Base-by-base conservation (phyloP, 352 stramenopile genomes). In the Phytophthora niederhauseri region DNA sequence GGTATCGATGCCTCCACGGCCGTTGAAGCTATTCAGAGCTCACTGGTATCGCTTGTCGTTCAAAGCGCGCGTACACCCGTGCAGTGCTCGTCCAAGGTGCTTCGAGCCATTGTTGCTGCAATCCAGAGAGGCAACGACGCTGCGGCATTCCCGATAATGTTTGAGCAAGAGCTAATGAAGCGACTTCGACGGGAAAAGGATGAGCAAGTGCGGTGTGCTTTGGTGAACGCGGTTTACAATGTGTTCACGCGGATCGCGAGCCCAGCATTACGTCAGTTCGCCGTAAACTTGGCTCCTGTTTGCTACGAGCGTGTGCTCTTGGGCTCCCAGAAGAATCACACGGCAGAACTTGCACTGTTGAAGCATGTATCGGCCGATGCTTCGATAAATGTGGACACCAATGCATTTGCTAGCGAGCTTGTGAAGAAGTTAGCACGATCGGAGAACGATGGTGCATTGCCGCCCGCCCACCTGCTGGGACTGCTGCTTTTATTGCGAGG, bases 401-500 rank as follows among this genome's bases (percentile, higher is more conserved):
- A 51, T 36, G 24, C 34, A 0, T 50, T 59, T 34, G 28, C 61
- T 52, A 45, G 63, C 15, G 43, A 34, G n/a, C 54, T 75, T 11
- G 53, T 85, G 46, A 60, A 64, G 34, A 79, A 72, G 28, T 52
- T 89, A 4, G 60, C 46, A 7, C 73, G 59, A 20, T 57, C 48
- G 11, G 43, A 75, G 28, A 34, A 45, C 19, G 55, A 77, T 20
- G 77, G 75, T 7, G 51, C 19, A 15, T 48, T 86, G 24, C 61
- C 80, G 24, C 69, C 77, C n/a, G 46, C 48, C 1, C 81, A 89
- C 20, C 48, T 86, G 14, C 45, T 77, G 4, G 72, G 69, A 15
- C 30, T 86, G 5, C 60, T 89, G 24, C 46, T 86, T n/a, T 20
- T 82, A 43, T 67, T 75, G 57, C 76, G 70, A 8, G 76, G 24